A percentile compares a stretch with the other conserved stretches of the same genome.
Evolutionary conservation across 805 yeast species (phyloP).

Genomic region (Kuraishia cidri): DNA sequence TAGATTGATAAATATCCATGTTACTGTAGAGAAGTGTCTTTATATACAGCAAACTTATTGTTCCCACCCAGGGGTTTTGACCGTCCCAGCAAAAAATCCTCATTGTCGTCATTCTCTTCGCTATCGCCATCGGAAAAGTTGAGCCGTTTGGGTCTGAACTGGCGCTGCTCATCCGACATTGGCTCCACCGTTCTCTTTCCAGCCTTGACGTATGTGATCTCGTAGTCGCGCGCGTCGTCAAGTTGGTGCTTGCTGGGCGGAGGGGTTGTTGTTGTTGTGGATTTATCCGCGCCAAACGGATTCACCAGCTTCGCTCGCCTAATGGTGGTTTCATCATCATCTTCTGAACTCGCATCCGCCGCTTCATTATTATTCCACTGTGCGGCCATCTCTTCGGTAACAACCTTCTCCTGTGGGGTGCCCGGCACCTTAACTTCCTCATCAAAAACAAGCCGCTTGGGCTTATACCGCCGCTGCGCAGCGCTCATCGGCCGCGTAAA

Average conservation of each 20-base stretch:
- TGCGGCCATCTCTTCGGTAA: constrained; percentile 22
- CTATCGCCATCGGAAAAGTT: too few species aligned
- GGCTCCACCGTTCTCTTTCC: constrained; percentile 24
- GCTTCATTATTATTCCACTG: constrained; percentile 14
- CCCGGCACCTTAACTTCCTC: too few species aligned
- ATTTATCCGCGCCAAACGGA: constrained; percentile 16
- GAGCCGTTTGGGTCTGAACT: constrained; percentile 28
- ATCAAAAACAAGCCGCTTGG: constrained; percentile 26
- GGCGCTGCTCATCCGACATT: constrained; percentile 20
- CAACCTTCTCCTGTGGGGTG: constrained; percentile 24
- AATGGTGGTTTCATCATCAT: constrained; percentile 8
- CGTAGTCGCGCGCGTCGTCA: background rate
- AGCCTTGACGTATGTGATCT: constrained; percentile 29
- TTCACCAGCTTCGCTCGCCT: constrained; percentile 10
- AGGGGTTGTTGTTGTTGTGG: background rate
- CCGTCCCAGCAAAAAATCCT: too few species aligned
- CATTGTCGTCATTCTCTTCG: too few species aligned
- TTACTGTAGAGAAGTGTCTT: too few species aligned
- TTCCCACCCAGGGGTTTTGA: too few species aligned
- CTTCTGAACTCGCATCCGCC: constrained; percentile 11
- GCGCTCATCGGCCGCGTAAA: constrained; percentile 18
- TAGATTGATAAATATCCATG: too few species aligned
- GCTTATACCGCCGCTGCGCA: constrained; percentile 24
- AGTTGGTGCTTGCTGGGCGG: constrained; percentile 1
- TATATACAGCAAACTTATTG: too few species aligned